These are phyloP conservation scores for Sarcomyxa edulis DNA, from an alignment of 768 basidiomycete species.

Conservation along the genomic window DNA sequence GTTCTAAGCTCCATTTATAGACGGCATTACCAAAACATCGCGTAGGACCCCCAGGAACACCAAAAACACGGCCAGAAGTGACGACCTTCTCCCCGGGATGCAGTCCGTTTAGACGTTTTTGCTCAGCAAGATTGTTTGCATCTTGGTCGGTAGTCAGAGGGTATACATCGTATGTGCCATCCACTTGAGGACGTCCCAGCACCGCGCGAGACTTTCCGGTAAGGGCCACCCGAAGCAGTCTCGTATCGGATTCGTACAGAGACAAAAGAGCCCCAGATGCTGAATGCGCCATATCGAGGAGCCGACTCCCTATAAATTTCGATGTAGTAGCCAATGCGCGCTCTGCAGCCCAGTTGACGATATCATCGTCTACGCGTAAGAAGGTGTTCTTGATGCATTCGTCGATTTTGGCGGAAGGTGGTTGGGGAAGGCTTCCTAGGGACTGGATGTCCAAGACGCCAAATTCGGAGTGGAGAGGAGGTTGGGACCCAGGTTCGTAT, in stretches of 20 bases:
- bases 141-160: conserved; percentile 35
- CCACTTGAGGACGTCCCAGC: conserved; percentile 24
- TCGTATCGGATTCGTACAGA: conserved; percentile 29
- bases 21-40: conserved; percentile 39
- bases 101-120: conserved; percentile 20
- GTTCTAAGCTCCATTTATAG: conserved; percentile 35
- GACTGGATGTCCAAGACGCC: too few species aligned
- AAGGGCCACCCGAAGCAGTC: conserved; percentile 28
- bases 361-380: conserved; percentile 24
- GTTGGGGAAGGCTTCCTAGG: conserved; percentile 1
- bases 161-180: conserved; percentile 28
- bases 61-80: conserved; percentile 24
- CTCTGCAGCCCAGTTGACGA: conserved; percentile 22
- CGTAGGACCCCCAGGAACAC: conserved; percentile 24
- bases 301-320: conserved; percentile 12
- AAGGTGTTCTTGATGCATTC: conserved; percentile 24
- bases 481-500: conserved; percentile 7
- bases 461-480: conserved; percentile 10
- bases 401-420: conserved; percentile 17
- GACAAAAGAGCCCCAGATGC: conserved; percentile 29
- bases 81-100: conserved; percentile 25
- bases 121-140: conserved; percentile 26
- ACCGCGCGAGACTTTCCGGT: conserved; percentile 39
- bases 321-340: conserved; percentile 16
- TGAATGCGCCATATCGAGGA: conserved; percentile 25